Base-by-base conservation (phyloP, 306 rosid species). In the Trifolium fragiferum region DNA sequence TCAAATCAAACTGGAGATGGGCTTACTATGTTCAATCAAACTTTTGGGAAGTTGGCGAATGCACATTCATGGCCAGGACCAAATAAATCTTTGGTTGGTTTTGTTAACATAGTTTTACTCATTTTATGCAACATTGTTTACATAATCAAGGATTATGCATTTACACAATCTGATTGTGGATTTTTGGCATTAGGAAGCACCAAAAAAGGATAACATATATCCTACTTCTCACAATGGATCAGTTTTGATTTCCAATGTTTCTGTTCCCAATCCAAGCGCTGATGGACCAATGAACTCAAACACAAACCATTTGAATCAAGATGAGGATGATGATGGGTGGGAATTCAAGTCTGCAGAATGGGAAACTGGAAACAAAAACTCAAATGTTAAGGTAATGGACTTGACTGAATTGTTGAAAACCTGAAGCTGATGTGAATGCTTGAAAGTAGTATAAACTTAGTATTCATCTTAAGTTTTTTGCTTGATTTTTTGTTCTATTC, bases 331-430 rank as follows among this genome's bases (percentile, higher is more conserved):
- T 10, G 97, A 81, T 81, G 97, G 98, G 33, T 94, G 98, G 98
- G 98, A 94, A 78, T 94, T 94, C 82, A 92, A 90, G 83, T 83
- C 84, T 54, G 98, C 98, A 3, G 89, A 87, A 76, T 43, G 85
- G 46, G 87, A 80, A 66, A 68, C 72, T 41, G 84, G 55, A 60
- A 72, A 10, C 47, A 80, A 76, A 7, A 81, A 20, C 76, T 84
- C 67, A 47, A 61, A 75, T 81, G 66, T 37, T 23, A 51, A 83
- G 90, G 88, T 86, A 76, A 6, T 40, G 16, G 33, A 37, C 40
- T 8, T 7, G 40, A 37, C 10, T 37, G 40, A 37, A 37, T 37
- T 37, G 40, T 37, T 37, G 40, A 37, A 37, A 37, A 37, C 40
- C 8, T 16, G 47, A 50, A 64, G 61, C 61, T 73, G 12, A 72